Base-by-base conservation (phyloP, 148 eudicot species). In the Nyssa sinensis region DNA sequence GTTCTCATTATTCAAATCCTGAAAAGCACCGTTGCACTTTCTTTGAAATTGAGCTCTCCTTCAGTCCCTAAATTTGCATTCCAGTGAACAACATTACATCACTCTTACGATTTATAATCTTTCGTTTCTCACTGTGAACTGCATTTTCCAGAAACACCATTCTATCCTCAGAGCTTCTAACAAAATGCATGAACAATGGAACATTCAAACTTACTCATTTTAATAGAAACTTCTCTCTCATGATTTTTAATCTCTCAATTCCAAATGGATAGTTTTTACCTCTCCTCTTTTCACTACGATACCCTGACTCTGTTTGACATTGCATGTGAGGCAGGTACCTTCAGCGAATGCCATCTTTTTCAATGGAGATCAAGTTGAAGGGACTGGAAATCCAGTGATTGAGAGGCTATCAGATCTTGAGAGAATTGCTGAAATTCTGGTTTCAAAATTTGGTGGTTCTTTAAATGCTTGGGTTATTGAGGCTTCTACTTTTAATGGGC, bases 401-500 rank as follows among this genome's bases (percentile, higher is more conserved):
- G 97, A 92, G 77, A 90, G 82, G 77, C 86, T 90, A 41, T 94
- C 89, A 34, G 83, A 90, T 74, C 77, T 87, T 47, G 87, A 84
- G 70, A 83, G 55, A 67, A 81, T 94, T 79, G 92, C 95, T 58
- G 86, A 87, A 64, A 77, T 87, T 79, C 83, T 88, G 72, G 87
- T 81, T 62, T 92, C 90, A 16, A 94, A 94, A 79, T 86, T 87
- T 77, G 92, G 93, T 30, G 73, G 75, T 58, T 77, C 87, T 64
- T 59, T 85, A 49, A 94, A 94, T 84, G 88, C 88, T 68, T 94
- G 89, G 88, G 96, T 90, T 80, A 82, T 94, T 39, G 95, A 90
- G 83, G 93, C 98, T 78, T 80, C 95, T 28, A 79, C 90, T 74
- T 94, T 88, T 69, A 91, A 82, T 76, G 98, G 95, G 35, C 95